phyloP scores from a whole-genome alignment of 192 early-diverging fungal genomes.

The Mortierella alpina region DNA sequence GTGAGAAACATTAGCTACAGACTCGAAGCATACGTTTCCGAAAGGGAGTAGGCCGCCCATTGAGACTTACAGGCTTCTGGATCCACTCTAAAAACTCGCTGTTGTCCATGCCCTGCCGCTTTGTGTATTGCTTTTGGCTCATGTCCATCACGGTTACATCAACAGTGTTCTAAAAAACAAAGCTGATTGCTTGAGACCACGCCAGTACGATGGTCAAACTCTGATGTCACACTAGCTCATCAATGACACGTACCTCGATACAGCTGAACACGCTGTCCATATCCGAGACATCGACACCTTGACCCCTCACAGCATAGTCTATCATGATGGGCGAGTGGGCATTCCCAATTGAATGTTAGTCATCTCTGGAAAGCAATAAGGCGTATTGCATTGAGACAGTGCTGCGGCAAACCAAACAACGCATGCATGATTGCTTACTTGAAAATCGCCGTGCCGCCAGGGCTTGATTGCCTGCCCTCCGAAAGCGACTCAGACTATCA shows the following conservation, averaged over 20 bases:
- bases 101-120: slow-evolving; percentile 27
- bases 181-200: not conserved
- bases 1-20: not conserved
- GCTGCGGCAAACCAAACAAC: no score
- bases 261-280: slow-evolving; percentile 47
- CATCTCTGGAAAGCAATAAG: not conserved
- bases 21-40: not conserved
- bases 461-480: not conserved
- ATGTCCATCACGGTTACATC: slow-evolving; percentile 39
- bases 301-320: slow-evolving; percentile 30
- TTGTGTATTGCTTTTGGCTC: slow-evolving; percentile 15
- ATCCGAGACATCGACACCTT: slow-evolving; percentile 45
- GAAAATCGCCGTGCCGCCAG: slow-evolving; percentile 7
- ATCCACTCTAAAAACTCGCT: slow-evolving; percentile 39
- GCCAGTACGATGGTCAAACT: not conserved
- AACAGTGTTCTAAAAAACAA: slow-evolving; percentile 14
- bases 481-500: slow-evolving; percentile 9
- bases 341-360: not conserved
- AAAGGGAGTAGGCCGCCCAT: no score
- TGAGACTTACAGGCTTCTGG: slow-evolving; percentile 25
- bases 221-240: not conserved
- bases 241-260: slow-evolving; percentile 26
- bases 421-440: slow-evolving; percentile 7
- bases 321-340: not conserved
- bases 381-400: not conserved